phyloP scores from a whole-genome alignment of 495 filamentous ascomycete genomes.

The Podospora tetraspora region DNA sequence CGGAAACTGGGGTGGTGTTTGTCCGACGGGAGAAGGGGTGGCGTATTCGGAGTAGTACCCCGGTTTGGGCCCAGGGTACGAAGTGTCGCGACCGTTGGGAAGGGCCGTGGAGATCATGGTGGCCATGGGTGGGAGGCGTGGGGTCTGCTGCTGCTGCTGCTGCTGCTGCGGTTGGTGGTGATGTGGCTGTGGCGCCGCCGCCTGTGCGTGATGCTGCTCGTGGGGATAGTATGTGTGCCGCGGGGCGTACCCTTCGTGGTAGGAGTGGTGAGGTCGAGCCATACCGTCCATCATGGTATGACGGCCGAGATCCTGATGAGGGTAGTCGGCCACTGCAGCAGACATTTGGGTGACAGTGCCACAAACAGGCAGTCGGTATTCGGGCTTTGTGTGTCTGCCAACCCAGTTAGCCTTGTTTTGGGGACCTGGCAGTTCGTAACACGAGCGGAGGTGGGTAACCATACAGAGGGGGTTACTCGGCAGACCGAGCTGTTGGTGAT shows the following conservation, averaged over 20 bases:
- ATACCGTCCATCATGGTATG: constrained; percentile 44
- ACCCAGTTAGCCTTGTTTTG: constrained; percentile 21
- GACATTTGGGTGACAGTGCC: constrained; percentile 29
- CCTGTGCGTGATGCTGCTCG: constrained; percentile 29
- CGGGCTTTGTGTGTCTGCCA: constrained; percentile 16
- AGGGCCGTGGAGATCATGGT: constrained; percentile 25
- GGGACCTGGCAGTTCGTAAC: constrained; percentile 3
- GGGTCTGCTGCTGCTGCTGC: constrained; percentile 17
- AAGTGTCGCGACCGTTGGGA: constrained; percentile 25
- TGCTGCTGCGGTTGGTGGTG: constrained; percentile 14
- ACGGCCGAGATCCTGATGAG: constrained; percentile 38
- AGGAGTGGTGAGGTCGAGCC: constrained; percentile 41
- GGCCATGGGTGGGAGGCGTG: constrained; percentile 29
- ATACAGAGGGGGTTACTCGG: constrained; percentile 6
- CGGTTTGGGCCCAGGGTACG: constrained; percentile 17
- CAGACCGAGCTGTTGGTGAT: constrained; percentile 13
- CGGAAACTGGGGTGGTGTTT: constrained; percentile 34
- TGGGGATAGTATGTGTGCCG: constrained; percentile 36
- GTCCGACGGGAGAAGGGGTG: constrained; percentile 34
- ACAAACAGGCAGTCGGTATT: constrained; percentile 7
- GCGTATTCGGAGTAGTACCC: constrained; percentile 32
- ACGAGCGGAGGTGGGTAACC: constrained; percentile 1
- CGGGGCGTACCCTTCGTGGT: constrained; percentile 39
- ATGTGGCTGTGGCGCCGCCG: constrained; percentile 8
- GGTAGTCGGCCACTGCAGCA: constrained; percentile 34